A percentile compares a stretch with the other conserved stretches of the same genome.
These are phyloP conservation scores for Urostyla sp. DNA, from an alignment of 73 alveolate genomes.

Conservation along the genomic window DNA sequence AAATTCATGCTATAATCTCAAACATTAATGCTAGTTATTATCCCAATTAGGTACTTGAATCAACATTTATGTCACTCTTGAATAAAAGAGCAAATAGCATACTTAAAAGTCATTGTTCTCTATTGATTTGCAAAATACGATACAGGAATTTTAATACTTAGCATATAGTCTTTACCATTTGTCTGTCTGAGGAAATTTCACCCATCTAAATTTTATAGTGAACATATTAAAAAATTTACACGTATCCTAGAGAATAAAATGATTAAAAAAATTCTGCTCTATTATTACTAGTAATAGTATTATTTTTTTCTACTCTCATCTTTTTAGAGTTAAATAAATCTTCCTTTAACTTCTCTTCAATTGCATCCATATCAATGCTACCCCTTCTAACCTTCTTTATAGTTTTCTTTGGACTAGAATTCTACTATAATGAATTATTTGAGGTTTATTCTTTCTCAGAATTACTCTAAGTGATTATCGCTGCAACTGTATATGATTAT, in stretches of 20 bases:
- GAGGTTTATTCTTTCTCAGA: neutral
- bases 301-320: neutral
- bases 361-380: slow-evolving; percentile 14
- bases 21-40: neutral
- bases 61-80: neutral
- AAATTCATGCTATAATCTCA: slow-evolving; percentile 53
- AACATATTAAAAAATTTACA: neutral
- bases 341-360: neutral
- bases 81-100: slow-evolving; percentile 36
- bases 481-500: slow-evolving; percentile 9
- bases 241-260: slow-evolving; percentile 3
- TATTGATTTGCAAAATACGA: slow-evolving; percentile 18
- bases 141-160: slow-evolving; percentile 20
- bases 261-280: too few relatives aligned
- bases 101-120: slow-evolving; percentile 8
- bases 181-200: neutral
- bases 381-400: slow-evolving; percentile 40
- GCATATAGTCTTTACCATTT: slow-evolving; percentile 31
- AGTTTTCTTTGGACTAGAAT: neutral
- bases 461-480: slow-evolving; percentile 12
- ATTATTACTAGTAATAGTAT: neutral
- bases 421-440: neutral
- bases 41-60: slow-evolving; percentile 50
- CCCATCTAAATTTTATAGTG: neutral
- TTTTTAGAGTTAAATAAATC: slow-evolving; percentile 18